Conservation (phyloP, 225 moss, liverwort and hornwort genomes). For the Ulota crispa region DNA sequence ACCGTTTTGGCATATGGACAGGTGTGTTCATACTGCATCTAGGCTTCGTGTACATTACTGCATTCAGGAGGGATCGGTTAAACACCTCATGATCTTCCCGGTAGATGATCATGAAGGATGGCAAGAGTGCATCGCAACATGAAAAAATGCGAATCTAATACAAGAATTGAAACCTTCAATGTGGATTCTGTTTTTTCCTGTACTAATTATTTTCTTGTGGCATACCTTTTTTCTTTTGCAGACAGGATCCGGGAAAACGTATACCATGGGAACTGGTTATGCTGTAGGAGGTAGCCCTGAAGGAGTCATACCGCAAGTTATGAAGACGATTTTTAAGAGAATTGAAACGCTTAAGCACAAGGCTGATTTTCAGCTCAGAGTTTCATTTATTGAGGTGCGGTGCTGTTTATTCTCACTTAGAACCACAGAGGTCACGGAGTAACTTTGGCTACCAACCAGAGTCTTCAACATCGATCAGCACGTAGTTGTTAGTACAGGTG, state of each 20-base stretch:
- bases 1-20: constrained; percentile 98
- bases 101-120: neutral
- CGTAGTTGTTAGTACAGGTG: neutral
- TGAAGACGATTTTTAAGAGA: constrained; percentile 83
- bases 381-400: constrained; percentile 95
- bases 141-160: neutral
- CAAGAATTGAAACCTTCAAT: neutral
- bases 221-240: constrained; percentile 25
- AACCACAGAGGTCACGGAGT: neutral
- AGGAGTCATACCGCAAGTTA: constrained; percentile 89
- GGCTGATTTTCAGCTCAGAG: constrained; percentile 89
- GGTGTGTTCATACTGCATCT: constrained; percentile 42
- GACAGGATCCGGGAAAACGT: constrained; percentile 98
- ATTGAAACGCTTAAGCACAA: constrained; percentile 71
- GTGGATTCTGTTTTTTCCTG: neutral
- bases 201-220: neutral
- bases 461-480: neutral
- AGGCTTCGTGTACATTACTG: neutral
- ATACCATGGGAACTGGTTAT: constrained; percentile 94
- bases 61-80: neutral
- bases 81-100: neutral
- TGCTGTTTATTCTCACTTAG: neutral
- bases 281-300: constrained; percentile 78
- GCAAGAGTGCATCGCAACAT: neutral
- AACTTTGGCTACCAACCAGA: neutral